Conservation (phyloP, 208 protist species). For the Crithidia acanthocephali region DNA sequence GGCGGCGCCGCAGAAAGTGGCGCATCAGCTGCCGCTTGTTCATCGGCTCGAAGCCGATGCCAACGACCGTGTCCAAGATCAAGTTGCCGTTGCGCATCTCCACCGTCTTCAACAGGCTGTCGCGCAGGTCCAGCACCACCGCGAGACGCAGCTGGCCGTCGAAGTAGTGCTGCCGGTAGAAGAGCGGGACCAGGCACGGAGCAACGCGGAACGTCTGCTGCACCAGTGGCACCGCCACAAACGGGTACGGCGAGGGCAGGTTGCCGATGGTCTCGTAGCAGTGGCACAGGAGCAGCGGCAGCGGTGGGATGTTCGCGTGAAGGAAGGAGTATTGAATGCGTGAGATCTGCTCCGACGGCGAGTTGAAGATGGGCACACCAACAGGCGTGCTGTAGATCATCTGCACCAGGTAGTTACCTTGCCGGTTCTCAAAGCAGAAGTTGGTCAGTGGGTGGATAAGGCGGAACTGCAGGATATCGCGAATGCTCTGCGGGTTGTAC, state of each 20-base stretch:
- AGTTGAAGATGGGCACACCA: constrained; percentile 43
- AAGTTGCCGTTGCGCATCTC: constrained; percentile 54
- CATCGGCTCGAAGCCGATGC: constrained; percentile 61
- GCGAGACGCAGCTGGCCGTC: constrained; percentile 49
- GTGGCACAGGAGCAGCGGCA: constrained; percentile 63
- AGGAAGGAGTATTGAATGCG: constrained; percentile 60
- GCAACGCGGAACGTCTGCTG: constrained; percentile 65
- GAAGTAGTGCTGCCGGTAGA: constrained; percentile 59
- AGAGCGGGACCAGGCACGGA: constrained; percentile 51
- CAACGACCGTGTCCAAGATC: constrained; percentile 42
- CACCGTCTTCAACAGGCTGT: constrained; percentile 63
- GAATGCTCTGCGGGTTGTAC: constrained; percentile 32
- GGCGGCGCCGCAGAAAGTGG: constrained; percentile 30
- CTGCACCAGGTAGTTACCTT: constrained; percentile 52
- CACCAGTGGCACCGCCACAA: constrained; percentile 49
- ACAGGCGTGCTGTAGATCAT: constrained; percentile 56
- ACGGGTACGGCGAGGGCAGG: constrained; percentile 61
- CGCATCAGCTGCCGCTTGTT: constrained; percentile 46
- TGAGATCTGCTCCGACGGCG: constrained; percentile 38
- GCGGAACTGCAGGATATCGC: constrained; percentile 58
- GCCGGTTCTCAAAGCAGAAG: constrained; percentile 54
- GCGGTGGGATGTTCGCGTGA: constrained; percentile 40
- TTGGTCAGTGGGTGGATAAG: constrained; percentile 59
- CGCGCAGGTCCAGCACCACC: constrained; percentile 62
- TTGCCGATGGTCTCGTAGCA: constrained; percentile 66